phyloP scores from a whole-genome alignment of 305 asterid genomes.

The Solanum aculeatissimum region DNA sequence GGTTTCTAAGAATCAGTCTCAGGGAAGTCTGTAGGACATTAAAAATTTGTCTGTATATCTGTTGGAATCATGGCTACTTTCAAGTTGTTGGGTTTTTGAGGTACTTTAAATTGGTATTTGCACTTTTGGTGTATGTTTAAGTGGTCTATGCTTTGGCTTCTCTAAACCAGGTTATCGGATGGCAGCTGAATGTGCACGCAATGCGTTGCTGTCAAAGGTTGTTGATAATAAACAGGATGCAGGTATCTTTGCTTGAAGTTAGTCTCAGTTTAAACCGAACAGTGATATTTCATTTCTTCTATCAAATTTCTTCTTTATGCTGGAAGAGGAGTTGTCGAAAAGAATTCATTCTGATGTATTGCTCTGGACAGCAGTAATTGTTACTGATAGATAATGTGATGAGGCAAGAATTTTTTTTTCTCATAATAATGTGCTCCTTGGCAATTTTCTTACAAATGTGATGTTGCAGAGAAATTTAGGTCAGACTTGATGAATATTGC shows the following conservation, averaged over 20 bases:
- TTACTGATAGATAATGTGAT: neutral
- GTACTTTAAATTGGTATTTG: neutral
- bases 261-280: neutral
- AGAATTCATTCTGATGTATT: neutral
- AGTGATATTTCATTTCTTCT: neutral
- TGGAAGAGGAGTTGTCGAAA: neutral
- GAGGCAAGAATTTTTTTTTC: neutral
- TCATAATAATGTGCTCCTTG: neutral
- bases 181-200: conserved; percentile 79
- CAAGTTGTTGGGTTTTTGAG: neutral
- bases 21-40: neutral
- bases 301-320: neutral
- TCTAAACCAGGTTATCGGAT: conserved; percentile 53
- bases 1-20: neutral
- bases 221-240: conserved; percentile 66
- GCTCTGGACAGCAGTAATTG: neutral
- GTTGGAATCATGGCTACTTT: neutral
- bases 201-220: conserved; percentile 61
- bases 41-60: neutral
- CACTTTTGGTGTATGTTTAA: neutral
- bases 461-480: conserved; percentile 54
- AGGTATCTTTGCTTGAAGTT: conserved; percentile 22
- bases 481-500: conserved; percentile 77
- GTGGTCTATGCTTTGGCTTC: neutral
- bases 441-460: neutral